phyloP scores from a whole-genome alignment of 2,329 filamentous ascomycete species.

The Pestalotiopsis sp. region DNA sequence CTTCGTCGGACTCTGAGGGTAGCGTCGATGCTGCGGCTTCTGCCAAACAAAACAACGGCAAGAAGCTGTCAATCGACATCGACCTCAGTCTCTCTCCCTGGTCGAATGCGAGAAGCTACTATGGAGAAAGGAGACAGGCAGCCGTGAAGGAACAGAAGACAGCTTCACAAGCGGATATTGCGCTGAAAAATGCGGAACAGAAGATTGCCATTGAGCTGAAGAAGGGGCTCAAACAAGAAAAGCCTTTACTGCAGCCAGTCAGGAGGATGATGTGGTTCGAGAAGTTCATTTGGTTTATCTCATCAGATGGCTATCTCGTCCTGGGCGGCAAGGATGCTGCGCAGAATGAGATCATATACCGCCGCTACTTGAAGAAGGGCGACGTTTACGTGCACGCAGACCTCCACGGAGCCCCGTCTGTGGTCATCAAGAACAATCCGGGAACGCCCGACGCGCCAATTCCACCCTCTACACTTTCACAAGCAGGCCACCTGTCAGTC shows the following conservation, averaged over 20 bases:
- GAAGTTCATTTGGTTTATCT: constrained; percentile 95
- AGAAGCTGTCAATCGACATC: constrained; percentile 75
- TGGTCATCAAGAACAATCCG: constrained; percentile 88
- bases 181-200: constrained; percentile 85
- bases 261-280: constrained; percentile 93
- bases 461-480: constrained; percentile 85
- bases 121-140: constrained; percentile 83
- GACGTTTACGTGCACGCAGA: constrained; percentile 94
- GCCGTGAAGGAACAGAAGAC: constrained; percentile 89
- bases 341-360: constrained; percentile 92
- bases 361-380: constrained; percentile 80
- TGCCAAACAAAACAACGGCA: constrained; percentile 46
- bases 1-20: constrained; percentile 60
- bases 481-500: constrained; percentile 84
- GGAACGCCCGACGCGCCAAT: constrained; percentile 81
- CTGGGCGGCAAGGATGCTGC: constrained; percentile 85
- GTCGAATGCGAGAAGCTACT: constrained; percentile 90
- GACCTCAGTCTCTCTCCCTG: constrained; percentile 81
- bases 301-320: constrained; percentile 91
- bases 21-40: constrained; percentile 38
- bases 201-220: constrained; percentile 87
- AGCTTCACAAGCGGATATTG: constrained; percentile 75
- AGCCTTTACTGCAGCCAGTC: constrained; percentile 80
- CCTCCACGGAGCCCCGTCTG: constrained; percentile 78
- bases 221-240: constrained; percentile 89